phyloP scores from a whole-genome alignment of 2,329 filamentous ascomycete species.

The Clonostachys solani region DNA sequence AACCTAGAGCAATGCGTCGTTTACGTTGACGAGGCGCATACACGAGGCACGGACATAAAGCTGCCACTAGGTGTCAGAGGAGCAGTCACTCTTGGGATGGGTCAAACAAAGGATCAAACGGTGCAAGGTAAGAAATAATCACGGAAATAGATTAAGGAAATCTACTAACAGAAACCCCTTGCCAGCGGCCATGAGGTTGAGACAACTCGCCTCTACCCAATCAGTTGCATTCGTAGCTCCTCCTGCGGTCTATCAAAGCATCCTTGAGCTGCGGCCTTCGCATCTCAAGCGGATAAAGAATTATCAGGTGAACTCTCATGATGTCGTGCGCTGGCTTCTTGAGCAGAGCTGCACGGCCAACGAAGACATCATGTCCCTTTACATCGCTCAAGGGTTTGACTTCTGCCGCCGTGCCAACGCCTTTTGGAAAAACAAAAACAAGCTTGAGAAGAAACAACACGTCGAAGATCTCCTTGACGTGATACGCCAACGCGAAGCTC shows the following conservation, averaged over 20 bases:
- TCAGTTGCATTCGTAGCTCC: constrained; percentile 51
- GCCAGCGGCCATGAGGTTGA: constrained; percentile 59
- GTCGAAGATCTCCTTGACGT: constrained; percentile 11
- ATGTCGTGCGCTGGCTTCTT: constrained; percentile 52
- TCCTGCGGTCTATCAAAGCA: constrained; percentile 58
- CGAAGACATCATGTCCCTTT: constrained; percentile 54
- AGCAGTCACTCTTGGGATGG: constrained; percentile 51
- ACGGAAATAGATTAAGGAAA: background rate
- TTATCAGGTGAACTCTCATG: constrained; percentile 5
- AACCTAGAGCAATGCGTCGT: constrained; percentile 46
- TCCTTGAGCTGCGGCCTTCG: constrained; percentile 34
- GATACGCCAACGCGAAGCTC: constrained; percentile 38
- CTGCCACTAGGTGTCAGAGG: constrained; percentile 40
- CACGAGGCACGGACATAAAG: constrained; percentile 55
- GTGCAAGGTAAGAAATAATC: constrained; percentile 46
- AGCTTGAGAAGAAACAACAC: constrained; percentile 11
- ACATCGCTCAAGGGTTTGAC: constrained; percentile 55
- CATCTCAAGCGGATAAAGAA: constrained; percentile 2
- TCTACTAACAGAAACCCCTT: background rate
- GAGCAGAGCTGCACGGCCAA: constrained; percentile 58
- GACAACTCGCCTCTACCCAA: constrained; percentile 53
- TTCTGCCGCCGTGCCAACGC: constrained; percentile 55
- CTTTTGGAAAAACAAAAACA: constrained; percentile 25
- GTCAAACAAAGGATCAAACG: constrained; percentile 56
- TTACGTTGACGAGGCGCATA: constrained; percentile 58